Evolutionary conservation across 1,139 yeast species (phyloP).

Genomic region (Eremothecium coryli): DNA sequence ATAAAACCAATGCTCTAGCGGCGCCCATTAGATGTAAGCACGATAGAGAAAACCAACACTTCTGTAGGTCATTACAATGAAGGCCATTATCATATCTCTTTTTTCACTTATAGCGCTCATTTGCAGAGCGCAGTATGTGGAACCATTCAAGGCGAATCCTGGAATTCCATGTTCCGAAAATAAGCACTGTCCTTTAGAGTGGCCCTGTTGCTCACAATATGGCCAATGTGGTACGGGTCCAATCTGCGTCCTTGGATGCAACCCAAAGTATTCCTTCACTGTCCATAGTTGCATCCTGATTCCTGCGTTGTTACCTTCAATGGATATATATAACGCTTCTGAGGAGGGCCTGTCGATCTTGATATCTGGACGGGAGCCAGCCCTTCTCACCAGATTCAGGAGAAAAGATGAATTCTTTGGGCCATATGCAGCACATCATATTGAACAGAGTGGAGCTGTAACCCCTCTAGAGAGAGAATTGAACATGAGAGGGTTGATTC

Average conservation of each 20-base stretch:
- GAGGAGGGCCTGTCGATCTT: neutral
- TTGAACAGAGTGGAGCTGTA: slow-evolving; percentile 5
- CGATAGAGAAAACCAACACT: too few species aligned
- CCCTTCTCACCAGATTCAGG: slow-evolving; percentile 3
- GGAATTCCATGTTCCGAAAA: slow-evolving; percentile 40
- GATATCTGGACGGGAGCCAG: slow-evolving; percentile 3
- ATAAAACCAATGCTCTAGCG: too few species aligned
- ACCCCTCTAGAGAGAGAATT: slow-evolving; percentile 10
- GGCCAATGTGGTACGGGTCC: slow-evolving; percentile 83
- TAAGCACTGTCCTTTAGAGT: slow-evolving; percentile 53
- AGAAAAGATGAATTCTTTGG: neutral
- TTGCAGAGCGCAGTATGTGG: slow-evolving; percentile 9
- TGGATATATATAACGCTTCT: neutral
- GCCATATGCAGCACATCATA: slow-evolving; percentile 3
- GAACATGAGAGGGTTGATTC: slow-evolving; percentile 18
- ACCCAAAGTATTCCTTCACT: slow-evolving; percentile 55
- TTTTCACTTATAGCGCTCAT: too few species aligned
- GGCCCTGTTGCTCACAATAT: slow-evolving; percentile 77
- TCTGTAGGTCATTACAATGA: too few species aligned
- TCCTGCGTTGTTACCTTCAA: slow-evolving; percentile 24
- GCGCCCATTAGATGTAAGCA: too few species aligned
- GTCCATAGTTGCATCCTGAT: slow-evolving; percentile 57
- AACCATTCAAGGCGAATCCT: slow-evolving; percentile 17
- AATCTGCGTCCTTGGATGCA: slow-evolving; percentile 76
- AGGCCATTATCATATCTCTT: too few species aligned